A percentile compares a stretch with the other conserved stretches of the same genome.
Conservation (phyloP, 768 basidiomycete species). For the Mycena venus region DNA sequence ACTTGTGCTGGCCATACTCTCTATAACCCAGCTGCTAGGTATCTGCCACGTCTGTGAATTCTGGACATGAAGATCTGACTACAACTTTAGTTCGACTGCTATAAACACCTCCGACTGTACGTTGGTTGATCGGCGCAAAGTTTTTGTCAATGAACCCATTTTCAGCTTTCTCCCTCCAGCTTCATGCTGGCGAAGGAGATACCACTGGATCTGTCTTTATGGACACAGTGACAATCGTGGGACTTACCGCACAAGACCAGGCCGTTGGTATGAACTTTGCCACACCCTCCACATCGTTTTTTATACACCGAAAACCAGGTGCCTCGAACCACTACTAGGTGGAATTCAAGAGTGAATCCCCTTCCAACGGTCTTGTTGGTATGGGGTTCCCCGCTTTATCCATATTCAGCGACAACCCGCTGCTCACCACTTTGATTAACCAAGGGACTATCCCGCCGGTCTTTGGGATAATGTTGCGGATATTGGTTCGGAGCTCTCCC, state of each 20-base stretch:
- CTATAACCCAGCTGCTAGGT: constrained; percentile 50
- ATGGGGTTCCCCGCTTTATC: constrained; percentile 60
- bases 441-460: constrained; percentile 50
- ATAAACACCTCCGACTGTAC: constrained; percentile 17
- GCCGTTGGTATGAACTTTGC: constrained; percentile 7
- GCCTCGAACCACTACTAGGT: constrained; percentile 52
- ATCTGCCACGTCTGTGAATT: neutral
- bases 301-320: constrained; percentile 41
- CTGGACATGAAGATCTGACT: neutral
- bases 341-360: constrained; percentile 48
- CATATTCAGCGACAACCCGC: constrained; percentile 46
- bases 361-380: constrained; percentile 58
- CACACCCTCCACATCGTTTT: neutral
- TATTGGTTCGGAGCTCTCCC: constrained; percentile 62
- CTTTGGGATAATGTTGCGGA: constrained; percentile 64
- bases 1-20: constrained; percentile 54
- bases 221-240: constrained; percentile 63
- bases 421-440: constrained; percentile 61
- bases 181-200: constrained; percentile 65
- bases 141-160: constrained; percentile 12
- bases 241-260: constrained; percentile 49
- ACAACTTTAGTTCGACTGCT: constrained; percentile 50
- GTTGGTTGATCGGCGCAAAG: neutral
- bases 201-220: constrained; percentile 60
- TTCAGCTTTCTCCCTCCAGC: constrained; percentile 55